Conservation (phyloP, 2,329 filamentous ascomycete genomes). For the Cordyceps javanica region DNA sequence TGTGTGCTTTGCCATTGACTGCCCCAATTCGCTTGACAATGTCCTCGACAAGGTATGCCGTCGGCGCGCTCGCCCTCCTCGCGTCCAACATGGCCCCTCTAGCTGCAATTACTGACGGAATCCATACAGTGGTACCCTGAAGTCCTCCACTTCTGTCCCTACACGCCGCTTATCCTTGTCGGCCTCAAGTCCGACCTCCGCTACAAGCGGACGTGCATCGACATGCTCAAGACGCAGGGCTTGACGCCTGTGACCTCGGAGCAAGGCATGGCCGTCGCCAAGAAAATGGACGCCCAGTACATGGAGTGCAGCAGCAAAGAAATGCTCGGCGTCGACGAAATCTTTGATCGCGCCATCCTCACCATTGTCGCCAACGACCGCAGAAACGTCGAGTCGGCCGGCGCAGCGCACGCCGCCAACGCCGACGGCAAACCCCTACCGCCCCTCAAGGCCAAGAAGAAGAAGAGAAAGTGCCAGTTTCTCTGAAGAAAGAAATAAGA, state of each 20-base stretch:
- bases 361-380: constrained; percentile 79
- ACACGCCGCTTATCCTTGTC: constrained; percentile 90
- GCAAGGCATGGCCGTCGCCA: constrained; percentile 80
- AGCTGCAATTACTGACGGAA: background rate
- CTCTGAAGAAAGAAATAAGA: constrained; percentile 46
- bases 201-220: constrained; percentile 92
- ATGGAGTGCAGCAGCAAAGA: constrained; percentile 99
- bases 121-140: constrained; percentile 86
- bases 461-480: constrained; percentile 78
- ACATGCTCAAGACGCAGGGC: constrained; percentile 96
- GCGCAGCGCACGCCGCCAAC: constrained; percentile 30
- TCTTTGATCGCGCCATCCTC: constrained; percentile 87
- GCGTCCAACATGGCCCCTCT: background rate
- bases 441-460: constrained; percentile 56
- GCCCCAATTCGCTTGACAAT: constrained; percentile 95
- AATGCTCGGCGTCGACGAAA: constrained; percentile 91
- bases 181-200: constrained; percentile 96
- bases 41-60: constrained; percentile 90
- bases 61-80: background rate
- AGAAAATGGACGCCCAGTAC: constrained; percentile 91
- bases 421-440: constrained; percentile 28
- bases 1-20: constrained; percentile 98
- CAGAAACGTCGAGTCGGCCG: constrained; percentile 51
- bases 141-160: constrained; percentile 97
- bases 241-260: constrained; percentile 89